phyloP scores from a whole-genome alignment of 2,329 filamentous ascomycete species.

The Periconia macrospinosa region DNA sequence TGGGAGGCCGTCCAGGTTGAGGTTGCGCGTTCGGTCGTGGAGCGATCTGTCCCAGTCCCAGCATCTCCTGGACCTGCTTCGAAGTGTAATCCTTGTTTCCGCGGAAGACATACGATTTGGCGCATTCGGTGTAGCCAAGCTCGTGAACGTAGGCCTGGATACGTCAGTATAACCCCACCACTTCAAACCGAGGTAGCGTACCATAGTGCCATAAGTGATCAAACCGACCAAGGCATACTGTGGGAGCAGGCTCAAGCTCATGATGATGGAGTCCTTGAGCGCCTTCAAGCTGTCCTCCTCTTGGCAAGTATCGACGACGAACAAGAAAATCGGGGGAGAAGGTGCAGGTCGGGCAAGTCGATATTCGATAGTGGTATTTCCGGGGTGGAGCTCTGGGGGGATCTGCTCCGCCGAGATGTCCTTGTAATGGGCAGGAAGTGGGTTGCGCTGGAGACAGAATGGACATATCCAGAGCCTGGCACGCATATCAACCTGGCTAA shows the following conservation, averaged over 20 bases:
- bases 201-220: conserved; percentile 92
- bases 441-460: conserved; percentile 83
- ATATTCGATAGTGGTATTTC: conserved; percentile 90
- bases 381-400: conserved; percentile 78
- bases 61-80: conserved; percentile 99
- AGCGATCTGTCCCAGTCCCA: conserved; percentile 74
- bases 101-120: conserved; percentile 97
- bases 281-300: conserved; percentile 83
- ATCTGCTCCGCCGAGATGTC: conserved; percentile 84
- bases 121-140: conserved; percentile 95
- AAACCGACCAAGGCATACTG: conserved; percentile 81
- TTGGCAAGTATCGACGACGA: conserved; percentile 86
- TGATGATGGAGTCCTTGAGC: conserved; percentile 82
- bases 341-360: conserved; percentile 78
- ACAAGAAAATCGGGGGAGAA: conserved; percentile 83
- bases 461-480: conserved; percentile 87
- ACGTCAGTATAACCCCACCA: conserved; percentile 16
- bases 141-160: conserved; percentile 88
- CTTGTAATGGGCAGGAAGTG: conserved; percentile 83
- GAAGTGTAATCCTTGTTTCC: conserved; percentile 98
- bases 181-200: conserved; percentile 39
- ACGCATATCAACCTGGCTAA: conserved; percentile 78
- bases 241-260: conserved; percentile 80
- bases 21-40: conserved; percentile 70
- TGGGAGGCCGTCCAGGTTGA: conserved; percentile 71